Base-by-base conservation (phyloP, 129 eudicot species). In the Saposhnikovia divaricata region DNA sequence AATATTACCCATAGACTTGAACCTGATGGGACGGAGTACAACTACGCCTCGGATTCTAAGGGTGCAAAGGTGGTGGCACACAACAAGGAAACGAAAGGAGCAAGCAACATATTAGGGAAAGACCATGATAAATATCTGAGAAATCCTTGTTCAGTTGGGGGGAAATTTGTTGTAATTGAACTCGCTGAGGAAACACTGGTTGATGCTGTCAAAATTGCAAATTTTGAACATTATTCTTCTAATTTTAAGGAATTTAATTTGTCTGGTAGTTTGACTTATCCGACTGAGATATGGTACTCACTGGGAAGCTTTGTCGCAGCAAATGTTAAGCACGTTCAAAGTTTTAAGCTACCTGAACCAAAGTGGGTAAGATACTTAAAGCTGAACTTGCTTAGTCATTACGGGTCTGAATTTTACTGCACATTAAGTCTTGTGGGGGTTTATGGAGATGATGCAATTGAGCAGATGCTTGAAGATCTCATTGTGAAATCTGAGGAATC, bases 401-500 rank as follows among this genome's bases (percentile, higher is more conserved):
- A 95, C 48, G 97, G 99, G 39, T 90, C 94, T 9, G 99, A 95
- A 53, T 93, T 92, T 81, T 95, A 92, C 84, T 95, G 99, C 77
- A 92, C 96, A 2, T 28, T 95, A 61, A 95, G 94, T 83, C 85
- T 87, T 34, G 65, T 95, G 40, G 97, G 92, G 84, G 99, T 95
- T 16, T 95, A 90, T 34, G 99, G 99, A 69, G 90, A 89, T 51
- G 99, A 95, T 84, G 99, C 96, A 42, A 90, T 95, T 38, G 99
- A 95, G 72, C 83, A 89, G 51, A 95, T 95, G 99, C 99, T 95
- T 78, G 99, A 90, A 84, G 99, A 92, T 88, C 91, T 95, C 80
- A 90, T 92, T 42, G 93, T 85, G 76, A 77, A 90, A 55, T 87
- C 97, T 19, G 93, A 83, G 66, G 91, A 88, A 80, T 83, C 93